Evolutionary conservation across 345 rosid species (phyloP).

Genomic region (Gossypium raimondii): DNA sequence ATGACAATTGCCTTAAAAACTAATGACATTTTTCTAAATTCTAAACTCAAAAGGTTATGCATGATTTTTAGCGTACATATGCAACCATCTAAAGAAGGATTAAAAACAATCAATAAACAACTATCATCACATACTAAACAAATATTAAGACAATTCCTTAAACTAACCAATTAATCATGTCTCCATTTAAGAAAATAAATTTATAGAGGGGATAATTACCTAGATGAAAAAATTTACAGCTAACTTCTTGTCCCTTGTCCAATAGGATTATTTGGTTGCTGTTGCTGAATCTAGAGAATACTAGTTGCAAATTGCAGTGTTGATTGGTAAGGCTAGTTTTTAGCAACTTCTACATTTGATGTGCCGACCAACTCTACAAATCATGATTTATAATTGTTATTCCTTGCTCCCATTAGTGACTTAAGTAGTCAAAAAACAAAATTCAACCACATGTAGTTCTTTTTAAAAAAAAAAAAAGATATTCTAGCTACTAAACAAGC

Average conservation of each 20-base stretch:
- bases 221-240: conserved; percentile 21
- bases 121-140: conserved; percentile 8
- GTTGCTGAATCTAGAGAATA: conserved; percentile 48
- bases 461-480: too few relatives aligned
- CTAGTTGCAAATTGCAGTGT: conserved; percentile 70
- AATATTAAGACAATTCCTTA: conserved; percentile 1
- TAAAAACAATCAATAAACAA: background rate
- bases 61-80: background rate
- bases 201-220: conserved; percentile 34
- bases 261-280: background rate
- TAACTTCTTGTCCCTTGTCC: conserved; percentile 40
- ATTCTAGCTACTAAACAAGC: too few relatives aligned
- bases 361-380: conserved; percentile 42
- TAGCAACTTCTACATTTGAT: conserved; percentile 60
- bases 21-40: background rate
- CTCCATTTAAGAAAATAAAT: conserved; percentile 10
- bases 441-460: too few relatives aligned
- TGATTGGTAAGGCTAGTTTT: conserved; percentile 81
- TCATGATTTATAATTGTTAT: background rate
- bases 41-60: background rate
- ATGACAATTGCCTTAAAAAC: background rate
- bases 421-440: too few relatives aligned
- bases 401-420: too few relatives aligned
- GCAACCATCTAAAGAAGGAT: background rate
- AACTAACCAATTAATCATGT: background rate